phyloP scores from a whole-genome alignment of 139 green algal genomes.

The Auxenochlorella pyrenoidosa region DNA sequence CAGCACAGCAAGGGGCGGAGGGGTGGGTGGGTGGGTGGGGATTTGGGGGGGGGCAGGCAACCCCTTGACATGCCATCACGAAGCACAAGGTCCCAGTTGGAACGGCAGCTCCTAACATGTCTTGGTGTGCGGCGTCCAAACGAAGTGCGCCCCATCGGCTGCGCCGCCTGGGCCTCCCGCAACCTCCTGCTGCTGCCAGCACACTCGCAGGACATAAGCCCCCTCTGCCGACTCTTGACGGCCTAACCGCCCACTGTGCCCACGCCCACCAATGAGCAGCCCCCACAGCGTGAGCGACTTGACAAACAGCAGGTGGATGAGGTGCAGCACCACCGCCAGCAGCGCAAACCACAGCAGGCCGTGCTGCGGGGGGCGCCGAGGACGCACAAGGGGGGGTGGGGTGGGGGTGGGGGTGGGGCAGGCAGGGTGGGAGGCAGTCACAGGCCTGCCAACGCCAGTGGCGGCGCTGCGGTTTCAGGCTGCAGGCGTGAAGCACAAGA shows the following conservation, averaged over 20 bases:
- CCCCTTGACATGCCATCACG: too few species aligned
- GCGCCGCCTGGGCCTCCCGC: too few species aligned
- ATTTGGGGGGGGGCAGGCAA: too few species aligned
- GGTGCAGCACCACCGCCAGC: slow-evolving; percentile 42
- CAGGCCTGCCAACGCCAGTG: too few species aligned
- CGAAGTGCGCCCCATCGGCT: too few species aligned
- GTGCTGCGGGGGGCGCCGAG: slow-evolving; percentile 18
- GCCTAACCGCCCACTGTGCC: background rate
- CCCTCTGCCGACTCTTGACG: background rate
- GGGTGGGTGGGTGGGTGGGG: too few species aligned
- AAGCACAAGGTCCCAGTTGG: too few species aligned
- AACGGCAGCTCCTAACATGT: too few species aligned
- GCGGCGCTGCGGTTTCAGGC: too few species aligned
- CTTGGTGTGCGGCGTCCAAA: too few species aligned
- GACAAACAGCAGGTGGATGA: slow-evolving; percentile 45
- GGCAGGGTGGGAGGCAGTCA: background rate
- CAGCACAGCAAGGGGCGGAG: too few species aligned
- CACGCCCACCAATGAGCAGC: slow-evolving; percentile 38
- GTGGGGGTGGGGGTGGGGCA: background rate
- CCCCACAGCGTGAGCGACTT: slow-evolving; percentile 47
- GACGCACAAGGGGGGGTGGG: background rate
- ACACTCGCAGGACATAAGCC: background rate
- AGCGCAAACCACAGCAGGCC: slow-evolving; percentile 53
- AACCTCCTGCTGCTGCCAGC: too few species aligned
- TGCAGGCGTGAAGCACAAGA: background rate